Base-by-base conservation (phyloP, 164 flowering plant genomes). In the Aristolochia fimbriata region DNA sequence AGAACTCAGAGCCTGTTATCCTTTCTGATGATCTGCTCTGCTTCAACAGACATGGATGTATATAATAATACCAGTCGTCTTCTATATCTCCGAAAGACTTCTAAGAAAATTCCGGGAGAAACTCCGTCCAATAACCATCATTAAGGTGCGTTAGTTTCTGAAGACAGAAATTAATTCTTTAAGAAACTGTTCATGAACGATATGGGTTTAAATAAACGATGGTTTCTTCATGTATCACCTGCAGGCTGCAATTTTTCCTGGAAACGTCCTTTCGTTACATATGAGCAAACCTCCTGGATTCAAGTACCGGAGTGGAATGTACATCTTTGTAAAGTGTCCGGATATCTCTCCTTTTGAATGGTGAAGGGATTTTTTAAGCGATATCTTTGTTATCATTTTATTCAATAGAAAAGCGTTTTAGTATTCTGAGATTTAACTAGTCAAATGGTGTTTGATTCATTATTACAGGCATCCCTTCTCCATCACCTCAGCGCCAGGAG, bases 31-130 rank as follows among this genome's bases (percentile, higher is more conserved):
- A 43, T 43, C 46, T 37, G 10, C 65, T 59, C 57, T 43, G 52
- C 43, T 19, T 55, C 31, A 80, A 74, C 84, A 94, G 99, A 88
- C 99, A 73, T 94, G 97, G 99, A 94, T 94, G 89, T 94, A 94
- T 67, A 8, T 90, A 8, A 6, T 60, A 0, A 25, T 81, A 33
- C 99, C 99, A 13, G 58, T 91, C 21, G 31, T 77, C 21, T 48
- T 81, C 22, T 94, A 94, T 56, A 70, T 76, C 2, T 58, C 62
- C n/a, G 99, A 94, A 62, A 83, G 95, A 76, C 47, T 78, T 9
- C 27, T 74, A 20, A 66, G 72, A 8, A 22, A 64, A 19, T 15
- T 71, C 15, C 73, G 71, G 15, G 87, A 84, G 43, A 71, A 46
- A 45, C 77, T 71, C 17, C 67, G 78, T 59, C 58, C 22, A 4